These are phyloP conservation scores for Melanogaster broomeanus DNA, from an alignment of 768 basidiomycete genomes.

Conservation along the genomic window DNA sequence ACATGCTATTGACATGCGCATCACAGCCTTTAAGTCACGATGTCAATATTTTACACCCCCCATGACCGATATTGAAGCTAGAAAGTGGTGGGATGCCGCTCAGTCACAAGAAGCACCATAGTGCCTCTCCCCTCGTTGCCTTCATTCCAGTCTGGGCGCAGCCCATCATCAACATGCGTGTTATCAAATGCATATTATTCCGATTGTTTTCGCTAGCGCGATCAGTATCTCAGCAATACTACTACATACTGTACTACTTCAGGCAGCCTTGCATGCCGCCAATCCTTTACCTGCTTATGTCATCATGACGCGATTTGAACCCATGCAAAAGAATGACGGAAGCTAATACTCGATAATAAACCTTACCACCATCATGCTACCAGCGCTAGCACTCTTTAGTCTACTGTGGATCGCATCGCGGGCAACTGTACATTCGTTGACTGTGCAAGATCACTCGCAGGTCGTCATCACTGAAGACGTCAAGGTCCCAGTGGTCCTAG, in stretches of 20 bases:
- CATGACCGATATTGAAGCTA: conserved; percentile 54
- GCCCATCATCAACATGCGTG: conserved; percentile 12
- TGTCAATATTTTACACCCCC: conserved; percentile 81
- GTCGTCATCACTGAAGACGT: conserved; percentile 16
- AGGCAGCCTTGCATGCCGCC: not conserved
- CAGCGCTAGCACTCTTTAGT: conserved; percentile 15
- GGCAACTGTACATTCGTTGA: conserved; percentile 16
- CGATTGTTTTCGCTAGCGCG: not conserved
- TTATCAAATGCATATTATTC: conserved; percentile 14
- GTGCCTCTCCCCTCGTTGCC: conserved; percentile 31
- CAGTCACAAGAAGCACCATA: conserved; percentile 34
- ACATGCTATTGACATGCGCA: conserved; percentile 15
- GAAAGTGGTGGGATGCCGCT: conserved; percentile 54
- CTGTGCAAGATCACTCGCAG: conserved; percentile 21
- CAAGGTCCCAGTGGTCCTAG: conserved; percentile 54
- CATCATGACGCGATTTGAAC: conserved; percentile 25
- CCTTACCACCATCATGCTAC: conserved; percentile 24
- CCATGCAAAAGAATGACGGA: conserved; percentile 1
- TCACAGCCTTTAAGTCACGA: conserved; percentile 71
- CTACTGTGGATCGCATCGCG: conserved; percentile 11
- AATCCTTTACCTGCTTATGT: conserved; percentile 19
- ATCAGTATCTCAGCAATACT: conserved; percentile 4
- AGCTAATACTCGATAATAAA: conserved; percentile 1
- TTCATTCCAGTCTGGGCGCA: conserved; percentile 23
- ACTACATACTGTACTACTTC: not conserved